phyloP scores from a whole-genome alignment of 2,329 filamentous ascomycete species.

The Rutstroemia sp. region DNA sequence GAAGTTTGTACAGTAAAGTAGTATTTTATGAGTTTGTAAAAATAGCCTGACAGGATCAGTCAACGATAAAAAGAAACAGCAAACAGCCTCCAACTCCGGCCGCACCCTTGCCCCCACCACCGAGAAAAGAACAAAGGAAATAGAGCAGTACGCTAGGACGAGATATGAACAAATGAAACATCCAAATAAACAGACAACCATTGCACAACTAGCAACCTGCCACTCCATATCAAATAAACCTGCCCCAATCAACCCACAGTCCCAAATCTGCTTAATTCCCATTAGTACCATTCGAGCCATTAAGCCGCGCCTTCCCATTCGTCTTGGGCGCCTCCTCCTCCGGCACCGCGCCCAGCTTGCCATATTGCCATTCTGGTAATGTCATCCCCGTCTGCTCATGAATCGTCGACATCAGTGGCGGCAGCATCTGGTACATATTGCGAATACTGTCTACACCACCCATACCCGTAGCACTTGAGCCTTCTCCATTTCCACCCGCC shows the following conservation, averaged over 20 bases:
- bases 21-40: no score
- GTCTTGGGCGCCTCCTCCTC: constrained; percentile 21
- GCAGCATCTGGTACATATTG: constrained; percentile 73
- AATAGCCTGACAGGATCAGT: no score
- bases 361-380: constrained; percentile 70
- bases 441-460: constrained; percentile 59
- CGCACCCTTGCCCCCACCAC: no score
- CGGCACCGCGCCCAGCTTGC: constrained; percentile 33
- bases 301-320: constrained; percentile 12
- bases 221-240: no score
- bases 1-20: no score
- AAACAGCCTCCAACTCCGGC: no score
- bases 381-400: constrained; percentile 82
- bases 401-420: constrained; percentile 76
- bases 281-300: neutral
- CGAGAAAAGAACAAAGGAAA: no score
- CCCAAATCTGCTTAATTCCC: neutral
- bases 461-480: constrained; percentile 27
- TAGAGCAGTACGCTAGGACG: no score
- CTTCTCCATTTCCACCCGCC: constrained; percentile 25
- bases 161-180: no score
- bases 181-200: no score
- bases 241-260: neutral
- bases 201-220: no score
- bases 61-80: no score